These are phyloP conservation scores for Crepidotus sp. DNA, from an alignment of 1,284 basidiomycete species.

Conservation along the genomic window DNA sequence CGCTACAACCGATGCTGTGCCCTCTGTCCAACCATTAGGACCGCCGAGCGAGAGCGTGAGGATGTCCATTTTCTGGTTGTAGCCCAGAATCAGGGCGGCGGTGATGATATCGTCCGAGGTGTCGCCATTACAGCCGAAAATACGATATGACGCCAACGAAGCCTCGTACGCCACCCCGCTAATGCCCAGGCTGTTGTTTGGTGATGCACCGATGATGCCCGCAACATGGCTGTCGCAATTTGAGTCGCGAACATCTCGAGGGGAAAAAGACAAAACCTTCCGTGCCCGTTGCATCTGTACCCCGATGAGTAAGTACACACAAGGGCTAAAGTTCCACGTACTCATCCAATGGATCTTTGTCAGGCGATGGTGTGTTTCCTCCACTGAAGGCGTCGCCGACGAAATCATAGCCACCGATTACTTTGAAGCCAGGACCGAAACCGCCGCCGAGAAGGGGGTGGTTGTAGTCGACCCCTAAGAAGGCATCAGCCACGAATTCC, in stretches of 20 bases:
- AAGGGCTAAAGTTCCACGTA: neutral
- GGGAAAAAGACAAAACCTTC: slow-evolving; percentile 1
- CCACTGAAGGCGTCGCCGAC: slow-evolving; percentile 34
- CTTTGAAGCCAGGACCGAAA: slow-evolving; percentile 41
- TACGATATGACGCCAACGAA: slow-evolving; percentile 29
- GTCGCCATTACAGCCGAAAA: slow-evolving; percentile 32
- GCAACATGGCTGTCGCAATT: slow-evolving; percentile 11
- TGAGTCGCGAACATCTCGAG: neutral
- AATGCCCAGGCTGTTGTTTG: slow-evolving; percentile 36
- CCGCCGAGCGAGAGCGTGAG: slow-evolving; percentile 48
- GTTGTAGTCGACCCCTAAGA: slow-evolving; percentile 40
- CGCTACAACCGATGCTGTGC: slow-evolving; percentile 36
- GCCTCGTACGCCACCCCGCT: slow-evolving; percentile 32
- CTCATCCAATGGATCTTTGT: slow-evolving; percentile 12
- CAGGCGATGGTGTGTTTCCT: slow-evolving; percentile 2
- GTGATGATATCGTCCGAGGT: slow-evolving; percentile 28
- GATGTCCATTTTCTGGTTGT: slow-evolving; percentile 37
- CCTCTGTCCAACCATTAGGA: slow-evolving; percentile 39
- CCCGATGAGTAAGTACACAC: neutral
- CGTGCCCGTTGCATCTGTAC: slow-evolving; percentile 13
- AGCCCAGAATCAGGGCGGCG: slow-evolving; percentile 31
- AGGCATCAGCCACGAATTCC: slow-evolving; percentile 15
- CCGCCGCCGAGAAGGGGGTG: slow-evolving; percentile 47
- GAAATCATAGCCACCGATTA: slow-evolving; percentile 38
- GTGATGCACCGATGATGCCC: slow-evolving; percentile 45